Evolutionary conservation across 2,329 filamentous ascomycete species (phyloP), one percentile per base, ranked within the genome.

Genomic region (Ophiostoma montium): DNA sequence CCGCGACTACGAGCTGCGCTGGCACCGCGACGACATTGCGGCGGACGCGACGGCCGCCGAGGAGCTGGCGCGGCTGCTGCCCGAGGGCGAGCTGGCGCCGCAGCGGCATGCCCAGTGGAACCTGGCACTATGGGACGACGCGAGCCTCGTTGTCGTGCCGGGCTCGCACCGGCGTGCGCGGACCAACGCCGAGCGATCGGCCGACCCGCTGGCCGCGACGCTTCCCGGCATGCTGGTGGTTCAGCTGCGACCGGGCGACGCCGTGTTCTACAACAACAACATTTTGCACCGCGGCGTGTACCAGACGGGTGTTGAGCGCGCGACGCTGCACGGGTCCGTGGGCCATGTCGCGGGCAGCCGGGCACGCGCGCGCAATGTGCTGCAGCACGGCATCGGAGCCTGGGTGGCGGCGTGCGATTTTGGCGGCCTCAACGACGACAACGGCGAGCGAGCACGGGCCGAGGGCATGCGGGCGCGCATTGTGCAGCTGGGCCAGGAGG

Each of bases 181-280:
- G 41, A 94, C 86, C 1, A 72, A 78, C 5, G 61, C 57, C 1
- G 88, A 94, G 71, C 71, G 86, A 12, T 63, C 59, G 7, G 86
- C 85, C 0, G 77, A 70, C 18, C 80, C 82, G 0, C 84, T 78
- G 57, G 82, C 81, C 56, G 60, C 66, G 5, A 59, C 66, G 2
- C 58, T 90, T 57, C 79, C 81, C 65, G 76, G 68, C 0, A 80
- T 88, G 67, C 59, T 81, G 13, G 65, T 75, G 3, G 86, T 94
- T 15, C 60, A 69, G 60, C 68, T 94, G 53, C 67, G 75, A 54
- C 73, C 86, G 0, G 87, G 87, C 0, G 87, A 94, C 64, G 78
- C 84, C 15, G 84, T 84, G 38, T 94, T 94, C 59, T 94, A 94
- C 61, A 80, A 94, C 63, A 94, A 89, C 60, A 94, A 94, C 62